phyloP scores from a whole-genome alignment of 1,284 basidiomycete species.

The Golubevia pallescens region DNA sequence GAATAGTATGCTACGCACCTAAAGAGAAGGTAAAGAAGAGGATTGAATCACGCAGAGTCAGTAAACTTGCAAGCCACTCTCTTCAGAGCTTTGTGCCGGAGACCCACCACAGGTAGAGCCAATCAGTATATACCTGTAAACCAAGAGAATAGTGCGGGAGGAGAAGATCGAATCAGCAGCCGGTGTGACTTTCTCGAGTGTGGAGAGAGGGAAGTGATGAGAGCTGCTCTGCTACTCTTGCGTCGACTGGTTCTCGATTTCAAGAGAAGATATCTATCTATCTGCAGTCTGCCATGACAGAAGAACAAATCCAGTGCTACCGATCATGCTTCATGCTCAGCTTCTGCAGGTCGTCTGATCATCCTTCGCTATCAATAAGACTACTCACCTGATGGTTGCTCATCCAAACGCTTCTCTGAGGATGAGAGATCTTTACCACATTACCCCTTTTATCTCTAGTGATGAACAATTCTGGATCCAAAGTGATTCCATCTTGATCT shows the following conservation, averaged over 20 bases:
- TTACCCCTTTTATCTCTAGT: slow-evolving; percentile 21
- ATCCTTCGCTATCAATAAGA: too few relatives aligned
- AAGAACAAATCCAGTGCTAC: too few relatives aligned
- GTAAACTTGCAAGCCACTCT: background rate
- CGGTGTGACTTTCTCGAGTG: too few relatives aligned
- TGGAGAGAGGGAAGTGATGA: too few relatives aligned
- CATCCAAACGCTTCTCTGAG: slow-evolving; percentile 35
- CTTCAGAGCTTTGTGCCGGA: background rate
- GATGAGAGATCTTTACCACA: slow-evolving; percentile 27
- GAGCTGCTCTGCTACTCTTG: too few relatives aligned
- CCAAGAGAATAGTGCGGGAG: too few relatives aligned
- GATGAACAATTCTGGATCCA: slow-evolving; percentile 38
- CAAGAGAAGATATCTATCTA: too few relatives aligned
- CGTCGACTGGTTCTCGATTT: too few relatives aligned
- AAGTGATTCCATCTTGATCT: slow-evolving; percentile 28
- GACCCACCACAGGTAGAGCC: slow-evolving; percentile 50
- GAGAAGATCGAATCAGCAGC: too few relatives aligned
- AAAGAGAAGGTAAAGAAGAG: background rate
- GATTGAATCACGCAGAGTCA: background rate
- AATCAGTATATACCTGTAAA: slow-evolving; percentile 53
- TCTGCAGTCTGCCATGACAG: too few relatives aligned
- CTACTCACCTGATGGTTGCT: slow-evolving; percentile 16
- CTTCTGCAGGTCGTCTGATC: too few relatives aligned
- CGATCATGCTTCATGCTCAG: too few relatives aligned
- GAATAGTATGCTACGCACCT: slow-evolving; percentile 37